A percentile compares a stretch with the other conserved stretches of the same genome.
These are phyloP conservation scores for Fraxinus anomala DNA, from an alignment of 257 asterid species.

Conservation along the genomic window DNA sequence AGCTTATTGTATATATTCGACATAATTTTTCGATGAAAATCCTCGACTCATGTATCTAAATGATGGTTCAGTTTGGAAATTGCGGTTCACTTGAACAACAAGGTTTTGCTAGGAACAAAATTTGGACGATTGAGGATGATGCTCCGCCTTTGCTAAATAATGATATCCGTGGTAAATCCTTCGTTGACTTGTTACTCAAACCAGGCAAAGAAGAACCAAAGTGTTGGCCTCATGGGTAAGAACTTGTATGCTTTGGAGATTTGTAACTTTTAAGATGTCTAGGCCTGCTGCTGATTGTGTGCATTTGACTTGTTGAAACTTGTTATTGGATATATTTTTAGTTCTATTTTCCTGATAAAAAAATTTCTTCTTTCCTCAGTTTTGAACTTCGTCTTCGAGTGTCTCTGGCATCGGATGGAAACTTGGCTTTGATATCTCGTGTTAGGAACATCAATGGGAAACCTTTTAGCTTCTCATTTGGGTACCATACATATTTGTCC, in stretches of 20 bases:
- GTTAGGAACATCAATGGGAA: slow-evolving; percentile 83
- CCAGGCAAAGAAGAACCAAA: slow-evolving; percentile 87
- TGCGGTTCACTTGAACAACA: slow-evolving; percentile 72
- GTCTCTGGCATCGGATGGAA: slow-evolving; percentile 72
- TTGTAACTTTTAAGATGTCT: not conserved
- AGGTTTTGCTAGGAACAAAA: slow-evolving; percentile 78
- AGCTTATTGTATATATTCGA: not conserved
- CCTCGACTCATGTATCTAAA: slow-evolving; percentile 11
- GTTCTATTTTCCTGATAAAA: slow-evolving; percentile 6
- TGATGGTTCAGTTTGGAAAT: slow-evolving; percentile 61
- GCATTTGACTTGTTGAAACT: too few relatives aligned
- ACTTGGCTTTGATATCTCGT: slow-evolving; percentile 80
- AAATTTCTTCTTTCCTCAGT: slow-evolving; percentile 39
- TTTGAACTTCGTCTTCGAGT: slow-evolving; percentile 87
- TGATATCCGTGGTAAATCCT: slow-evolving; percentile 67
- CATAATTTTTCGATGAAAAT: not conserved
- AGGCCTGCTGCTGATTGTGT: not conserved
- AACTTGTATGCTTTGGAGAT: slow-evolving; percentile 9
- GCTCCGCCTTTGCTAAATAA: slow-evolving; percentile 75
- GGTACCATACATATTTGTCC: slow-evolving; percentile 77
- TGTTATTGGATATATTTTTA: too few relatives aligned
- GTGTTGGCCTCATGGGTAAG: slow-evolving; percentile 87
- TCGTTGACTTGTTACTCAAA: slow-evolving; percentile 77
- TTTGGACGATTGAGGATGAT: slow-evolving; percentile 77
- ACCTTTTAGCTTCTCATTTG: slow-evolving; percentile 88